Evolutionary conservation across 2,329 filamentous ascomycete genomes (phyloP).

Genomic region (Didymella pinodella): DNA sequence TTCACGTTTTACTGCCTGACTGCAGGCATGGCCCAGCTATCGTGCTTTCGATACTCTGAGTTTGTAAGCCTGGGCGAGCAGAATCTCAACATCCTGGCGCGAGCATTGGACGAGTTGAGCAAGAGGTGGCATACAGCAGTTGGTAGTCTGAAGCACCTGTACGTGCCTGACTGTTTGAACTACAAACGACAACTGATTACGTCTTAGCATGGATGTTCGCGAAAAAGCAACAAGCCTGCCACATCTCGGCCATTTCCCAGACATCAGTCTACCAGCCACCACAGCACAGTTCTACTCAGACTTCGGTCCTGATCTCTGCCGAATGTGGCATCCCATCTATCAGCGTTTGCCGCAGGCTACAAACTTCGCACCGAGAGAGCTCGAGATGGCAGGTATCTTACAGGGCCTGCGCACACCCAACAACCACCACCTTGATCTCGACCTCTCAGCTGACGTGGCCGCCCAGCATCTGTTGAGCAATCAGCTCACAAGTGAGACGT

Average conservation of each 20-base stretch:
- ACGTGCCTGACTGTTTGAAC: not conserved
- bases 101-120: slow-evolving; percentile 42
- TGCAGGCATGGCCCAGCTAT: slow-evolving; percentile 52
- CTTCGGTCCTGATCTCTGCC: slow-evolving; percentile 45
- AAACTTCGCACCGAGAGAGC: slow-evolving; percentile 33
- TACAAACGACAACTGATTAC: not conserved
- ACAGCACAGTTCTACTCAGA: slow-evolving; percentile 42
- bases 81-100: slow-evolving; percentile 39
- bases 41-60: slow-evolving; percentile 49
- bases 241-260: slow-evolving; percentile 38
- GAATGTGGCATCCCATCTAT: slow-evolving; percentile 41
- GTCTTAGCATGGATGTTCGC: slow-evolving; percentile 37
- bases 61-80: slow-evolving; percentile 39
- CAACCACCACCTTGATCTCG: slow-evolving; percentile 32
- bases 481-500: slow-evolving; percentile 23
- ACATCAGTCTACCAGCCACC: slow-evolving; percentile 36
- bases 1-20: slow-evolving; percentile 54
- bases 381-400: slow-evolving; percentile 45
- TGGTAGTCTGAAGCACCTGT: slow-evolving; percentile 43
- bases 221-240: slow-evolving; percentile 41
- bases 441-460: slow-evolving; percentile 23
- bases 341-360: slow-evolving; percentile 31
- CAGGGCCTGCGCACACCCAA: slow-evolving; percentile 40
- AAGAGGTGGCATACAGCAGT: slow-evolving; percentile 45
- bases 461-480: slow-evolving; percentile 31